Percentiles rank a stretch among this genome's conserved stretches.
phyloP scores from a whole-genome alignment of 1,284 basidiomycete species.

The Grifola frondosa region DNA sequence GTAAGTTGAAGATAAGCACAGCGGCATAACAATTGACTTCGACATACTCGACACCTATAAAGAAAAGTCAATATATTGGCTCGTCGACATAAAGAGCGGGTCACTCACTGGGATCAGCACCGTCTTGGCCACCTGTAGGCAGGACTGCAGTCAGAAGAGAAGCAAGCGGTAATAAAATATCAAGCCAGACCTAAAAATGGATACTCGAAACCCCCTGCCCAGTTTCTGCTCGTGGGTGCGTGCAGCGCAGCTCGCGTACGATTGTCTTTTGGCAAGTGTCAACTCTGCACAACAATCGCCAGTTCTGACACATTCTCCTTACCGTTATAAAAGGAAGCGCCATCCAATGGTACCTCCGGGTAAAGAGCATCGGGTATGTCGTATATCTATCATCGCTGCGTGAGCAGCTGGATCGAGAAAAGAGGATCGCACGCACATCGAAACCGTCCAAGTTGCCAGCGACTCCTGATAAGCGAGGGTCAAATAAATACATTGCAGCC shows the following conservation, averaged over 20 bases:
- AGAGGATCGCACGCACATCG: conserved; percentile 20
- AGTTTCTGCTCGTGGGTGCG: conserved; percentile 64
- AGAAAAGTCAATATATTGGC: not conserved
- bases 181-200: conserved; percentile 29
- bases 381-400: conserved; percentile 25
- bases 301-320: conserved; percentile 10
- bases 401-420: not conserved
- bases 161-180: conserved; percentile 1
- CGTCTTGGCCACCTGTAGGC: conserved; percentile 19
- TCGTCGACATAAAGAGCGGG: not conserved
- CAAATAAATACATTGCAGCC: not conserved
- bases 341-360: conserved; percentile 35
- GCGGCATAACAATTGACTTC: not conserved
- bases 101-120: conserved; percentile 45
- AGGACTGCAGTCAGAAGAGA: not conserved
- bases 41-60: conserved; percentile 48
- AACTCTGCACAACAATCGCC: not conserved
- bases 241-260: conserved; percentile 59
- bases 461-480: conserved; percentile 3
- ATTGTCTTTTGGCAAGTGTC: conserved; percentile 41
- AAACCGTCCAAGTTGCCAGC: conserved; percentile 18
- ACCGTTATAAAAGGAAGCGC: conserved; percentile 58
- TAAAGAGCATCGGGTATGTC: conserved; percentile 35
- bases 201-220: conserved; percentile 37
- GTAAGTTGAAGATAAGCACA: too few species aligned